Evolutionary conservation across 2,329 filamentous ascomycete genomes (phyloP).

Genomic region (Coniochaeta pulveracea): DNA sequence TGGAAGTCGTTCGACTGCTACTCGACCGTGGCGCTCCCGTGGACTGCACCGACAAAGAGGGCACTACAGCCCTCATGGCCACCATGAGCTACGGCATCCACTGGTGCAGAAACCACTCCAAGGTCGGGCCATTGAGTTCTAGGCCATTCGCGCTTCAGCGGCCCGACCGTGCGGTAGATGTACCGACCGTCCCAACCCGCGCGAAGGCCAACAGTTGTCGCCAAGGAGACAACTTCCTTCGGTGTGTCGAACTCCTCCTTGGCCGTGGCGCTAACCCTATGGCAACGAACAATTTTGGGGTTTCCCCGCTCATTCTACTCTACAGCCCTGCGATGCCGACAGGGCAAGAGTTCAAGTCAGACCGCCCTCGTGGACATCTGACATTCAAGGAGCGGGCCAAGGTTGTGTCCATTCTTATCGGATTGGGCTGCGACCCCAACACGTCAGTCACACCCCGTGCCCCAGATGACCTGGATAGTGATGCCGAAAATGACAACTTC

Average conservation of each 20-base stretch:
- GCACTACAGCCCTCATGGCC: background rate
- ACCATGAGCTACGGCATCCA: background rate
- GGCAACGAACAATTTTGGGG: background rate
- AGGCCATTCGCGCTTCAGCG: conserved; percentile 1
- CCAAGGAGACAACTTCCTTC: background rate
- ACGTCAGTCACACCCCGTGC: background rate
- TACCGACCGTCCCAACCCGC: background rate
- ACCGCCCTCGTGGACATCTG: background rate
- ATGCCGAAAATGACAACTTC: background rate
- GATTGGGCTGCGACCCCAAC: conserved; percentile 1
- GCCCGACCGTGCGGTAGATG: background rate
- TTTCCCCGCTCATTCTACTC: background rate
- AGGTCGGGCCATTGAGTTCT: background rate
- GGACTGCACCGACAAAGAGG: conserved; percentile 1
- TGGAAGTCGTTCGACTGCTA: background rate
- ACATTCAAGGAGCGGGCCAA: conserved; percentile 1
- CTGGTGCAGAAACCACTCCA: conserved; percentile 1
- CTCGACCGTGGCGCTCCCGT: conserved; percentile 1
- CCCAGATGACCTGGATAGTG: background rate
- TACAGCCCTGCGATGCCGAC: background rate
- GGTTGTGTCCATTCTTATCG: background rate
- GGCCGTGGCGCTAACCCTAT: background rate
- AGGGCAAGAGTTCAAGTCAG: background rate
- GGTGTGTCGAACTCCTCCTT: background rate
- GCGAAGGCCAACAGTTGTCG: background rate